Evolutionary conservation across 2,329 filamentous ascomycete species (phyloP).

Genomic region (Aspergillus sp.): DNA sequence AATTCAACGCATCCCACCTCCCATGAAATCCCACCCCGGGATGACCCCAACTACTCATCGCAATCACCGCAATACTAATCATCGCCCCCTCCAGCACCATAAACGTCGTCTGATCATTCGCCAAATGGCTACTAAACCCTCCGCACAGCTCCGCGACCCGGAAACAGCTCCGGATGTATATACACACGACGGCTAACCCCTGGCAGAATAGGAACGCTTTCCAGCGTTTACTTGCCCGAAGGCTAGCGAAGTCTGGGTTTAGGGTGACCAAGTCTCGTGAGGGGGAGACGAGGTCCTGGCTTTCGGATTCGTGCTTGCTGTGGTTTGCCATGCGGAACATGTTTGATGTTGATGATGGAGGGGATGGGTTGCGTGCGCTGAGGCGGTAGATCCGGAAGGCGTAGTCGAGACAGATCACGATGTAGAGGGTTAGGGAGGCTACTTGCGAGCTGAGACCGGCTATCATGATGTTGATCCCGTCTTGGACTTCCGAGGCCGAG

Average conservation of each 20-base stretch:
- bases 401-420: slow-evolving; percentile 16
- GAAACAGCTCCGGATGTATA: slow-evolving; percentile 51
- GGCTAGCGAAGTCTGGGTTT: not conserved
- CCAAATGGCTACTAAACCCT: slow-evolving; percentile 50
- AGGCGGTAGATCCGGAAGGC: slow-evolving; percentile 9
- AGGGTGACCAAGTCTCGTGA: not conserved
- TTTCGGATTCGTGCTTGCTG: not conserved
- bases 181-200: slow-evolving; percentile 39
- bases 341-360: not conserved
- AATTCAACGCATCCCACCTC: not conserved
- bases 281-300: not conserved
- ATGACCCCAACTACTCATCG: not conserved
- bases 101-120: slow-evolving; percentile 52
- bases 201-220: not conserved
- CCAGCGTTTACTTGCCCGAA: not conserved
- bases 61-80: slow-evolving; percentile 36
- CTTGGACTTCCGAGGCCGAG: not conserved
- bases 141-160: slow-evolving; percentile 52
- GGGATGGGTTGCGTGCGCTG: not conserved
- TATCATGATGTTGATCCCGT: slow-evolving; percentile 24
- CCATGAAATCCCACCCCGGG: not conserved
- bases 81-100: slow-evolving; percentile 55
- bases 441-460: slow-evolving; percentile 13
- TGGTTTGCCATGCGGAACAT: not conserved
- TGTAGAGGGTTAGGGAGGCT: slow-evolving; percentile 18